Evolutionary conservation across 305 asterid species (phyloP), one percentile per base, ranked within the genome.

Genomic region (Plantago coronopus): DNA sequence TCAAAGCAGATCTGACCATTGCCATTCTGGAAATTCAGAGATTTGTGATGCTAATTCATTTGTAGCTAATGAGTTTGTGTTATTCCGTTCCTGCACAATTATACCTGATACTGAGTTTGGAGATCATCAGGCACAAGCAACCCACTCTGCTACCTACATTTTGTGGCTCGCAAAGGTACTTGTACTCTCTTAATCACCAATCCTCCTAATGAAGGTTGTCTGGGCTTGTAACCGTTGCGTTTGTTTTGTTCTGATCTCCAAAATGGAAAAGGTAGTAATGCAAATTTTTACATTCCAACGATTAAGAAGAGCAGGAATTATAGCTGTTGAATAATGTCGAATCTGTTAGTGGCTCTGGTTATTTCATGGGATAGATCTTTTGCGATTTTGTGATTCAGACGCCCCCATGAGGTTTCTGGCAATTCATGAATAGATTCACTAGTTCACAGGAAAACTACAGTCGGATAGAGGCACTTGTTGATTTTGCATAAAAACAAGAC

Each of bases 121-220:
- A 62, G 99, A 93, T 72, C 74, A 83, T 74, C 78, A 79, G 69
- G 85, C 95, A 40, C 99, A 89, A 68, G 87, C 96, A 65, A 76
- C 78, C 27, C 67, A 74, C 64, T 71, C 99, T 48, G 85, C 94
- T 55, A 75, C 90, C 31, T 91, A 91, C 75, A 77, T 84, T 38
- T 46, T 76, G 75, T 93, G 99, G 99, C 86, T 89, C 21, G 76
- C 82, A 34, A 89, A 69, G 95, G 97, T 87, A 73, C 31, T 27
- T 56, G 34, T 12, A 3, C 34, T 54, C 34, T 54, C 62, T 50
- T 25, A 7, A n/a, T 48, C 47, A 43, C 15, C 38, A 38, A 46
- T 59, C 51, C 16, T 15, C 27, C 7, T 37, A 38, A 11, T 47
- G 43, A 19, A 17, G 3, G 34, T 57, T 6, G 13, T 31, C 11